These are phyloP conservation scores for Corynespora cassiicola DNA, from an alignment of 2,329 filamentous ascomycete species.

Conservation along the genomic window DNA sequence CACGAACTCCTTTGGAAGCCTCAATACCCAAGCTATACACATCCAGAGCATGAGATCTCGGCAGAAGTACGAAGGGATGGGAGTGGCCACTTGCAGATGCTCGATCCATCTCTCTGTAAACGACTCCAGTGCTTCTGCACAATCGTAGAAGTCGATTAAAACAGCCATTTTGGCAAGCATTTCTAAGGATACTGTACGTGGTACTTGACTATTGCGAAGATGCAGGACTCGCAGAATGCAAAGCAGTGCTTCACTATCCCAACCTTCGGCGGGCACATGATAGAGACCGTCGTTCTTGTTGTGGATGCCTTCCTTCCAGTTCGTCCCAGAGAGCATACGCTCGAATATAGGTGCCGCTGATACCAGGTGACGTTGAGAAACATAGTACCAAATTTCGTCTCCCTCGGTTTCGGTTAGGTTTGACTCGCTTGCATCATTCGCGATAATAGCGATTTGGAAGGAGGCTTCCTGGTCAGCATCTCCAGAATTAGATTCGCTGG, in stretches of 20 bases:
- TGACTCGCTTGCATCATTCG: no score
- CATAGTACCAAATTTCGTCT: conserved; percentile 9
- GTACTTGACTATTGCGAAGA: conserved; percentile 49
- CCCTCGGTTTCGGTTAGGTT: conserved; percentile 5
- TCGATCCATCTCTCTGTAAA: conserved; percentile 52
- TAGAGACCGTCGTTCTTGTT: conserved; percentile 13
- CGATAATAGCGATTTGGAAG: no score
- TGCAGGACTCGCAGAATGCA: conserved; percentile 57
- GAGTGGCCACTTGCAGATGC: conserved; percentile 8
- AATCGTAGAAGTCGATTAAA: conserved; percentile 53
- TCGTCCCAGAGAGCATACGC: background rate
- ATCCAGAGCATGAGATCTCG: conserved; percentile 29
- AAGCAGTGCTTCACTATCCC: conserved; percentile 48
- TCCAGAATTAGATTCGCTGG: no score
- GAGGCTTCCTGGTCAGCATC: no score
- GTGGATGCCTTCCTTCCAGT: conserved; percentile 4
- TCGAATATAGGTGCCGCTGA: conserved; percentile 11
- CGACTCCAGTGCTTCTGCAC: conserved; percentile 51
- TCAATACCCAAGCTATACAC: conserved; percentile 25
- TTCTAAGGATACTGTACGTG: conserved; percentile 46
- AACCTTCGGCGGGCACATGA: conserved; percentile 18
- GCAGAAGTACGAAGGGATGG: conserved; percentile 13
- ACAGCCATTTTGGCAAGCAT: conserved; percentile 53
- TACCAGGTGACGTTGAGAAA: conserved; percentile 9
- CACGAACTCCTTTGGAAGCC: conserved; percentile 12